Evolutionary conservation across 2,329 filamentous ascomycete species (phyloP), one percentile per base, ranked within the genome.

Genomic region (Ceratocystis alfenasii): DNA sequence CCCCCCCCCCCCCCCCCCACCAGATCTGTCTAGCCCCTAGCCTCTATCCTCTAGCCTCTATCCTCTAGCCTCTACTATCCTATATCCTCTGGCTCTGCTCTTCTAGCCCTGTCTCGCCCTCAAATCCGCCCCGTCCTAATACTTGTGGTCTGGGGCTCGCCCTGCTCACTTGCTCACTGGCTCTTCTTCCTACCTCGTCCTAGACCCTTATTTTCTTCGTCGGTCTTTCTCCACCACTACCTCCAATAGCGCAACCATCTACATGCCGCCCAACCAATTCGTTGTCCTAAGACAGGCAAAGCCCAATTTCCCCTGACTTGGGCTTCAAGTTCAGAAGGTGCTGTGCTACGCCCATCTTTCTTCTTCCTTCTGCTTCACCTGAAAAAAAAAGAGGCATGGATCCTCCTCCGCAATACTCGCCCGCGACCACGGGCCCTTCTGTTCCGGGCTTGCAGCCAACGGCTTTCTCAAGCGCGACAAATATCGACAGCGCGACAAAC

Each of bases 351-450:
- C 53, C 53, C 53, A 33, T 30, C 53, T 33, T 33, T 17, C 28
- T 33, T 12, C 53, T 30, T 33, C 28, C n/a, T 17, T 17, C 53
- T 3, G 30, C 55, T 45, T 33, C 17, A 45, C 7, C 28, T 25
- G 20, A 28, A 28, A n/a, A 25, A 41, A 28, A 30, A 20, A 28
- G 20, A 44, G 50, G 5, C 17, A 66, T 66, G 64, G 64, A 66
- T 46, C 64, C 64, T 33, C 64, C 64, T n/a, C 64, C 64, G 57
- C 64, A 57, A 12, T 66, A 66, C 46, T 66, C 64, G 57, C 57
- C 64, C 30, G 57, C 64, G 8, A 53, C 61, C 4, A 44, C 63
- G 50, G 48, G 45, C 25, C 46, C 62, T 7, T 25, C 50, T n/a
- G 61, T 48, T 17, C 8, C 61, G 17, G 41, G 22, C n/a, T 30